Evolutionary conservation across 305 asterid genomes (phyloP).

Genomic region (Stenogyne calaminthoides): DNA sequence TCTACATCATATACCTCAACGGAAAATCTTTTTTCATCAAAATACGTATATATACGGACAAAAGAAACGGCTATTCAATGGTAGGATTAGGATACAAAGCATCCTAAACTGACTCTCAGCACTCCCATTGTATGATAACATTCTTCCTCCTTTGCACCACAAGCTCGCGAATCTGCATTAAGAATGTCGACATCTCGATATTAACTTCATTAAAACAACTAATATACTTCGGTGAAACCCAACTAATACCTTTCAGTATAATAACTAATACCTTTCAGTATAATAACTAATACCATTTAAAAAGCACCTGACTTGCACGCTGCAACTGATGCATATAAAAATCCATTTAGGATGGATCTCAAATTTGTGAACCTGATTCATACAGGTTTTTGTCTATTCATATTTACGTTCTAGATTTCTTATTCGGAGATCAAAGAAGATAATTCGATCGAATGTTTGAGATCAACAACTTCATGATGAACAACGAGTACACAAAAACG

Average conservation of each 20-base stretch:
- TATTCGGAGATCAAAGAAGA: not conserved
- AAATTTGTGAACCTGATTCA: too few species aligned
- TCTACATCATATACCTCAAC: conserved; percentile 59
- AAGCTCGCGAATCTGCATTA: conserved; percentile 71
- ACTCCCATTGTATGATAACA: conserved; percentile 90
- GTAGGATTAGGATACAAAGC: conserved; percentile 92
- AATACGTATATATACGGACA: not conserved
- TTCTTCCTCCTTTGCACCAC: conserved; percentile 58
- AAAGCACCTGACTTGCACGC: too few species aligned
- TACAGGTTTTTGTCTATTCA: too few species aligned
- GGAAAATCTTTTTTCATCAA: not conserved
- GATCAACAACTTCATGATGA: not conserved
- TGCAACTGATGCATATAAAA: too few species aligned
- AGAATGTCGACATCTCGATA: not conserved
- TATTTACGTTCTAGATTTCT: too few species aligned
- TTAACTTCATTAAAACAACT: not conserved
- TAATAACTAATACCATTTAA: too few species aligned
- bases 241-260: too few species aligned
- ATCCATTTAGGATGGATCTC: too few species aligned
- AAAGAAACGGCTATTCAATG: not conserved
- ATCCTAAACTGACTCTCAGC: conserved; percentile 93
- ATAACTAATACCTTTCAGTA: too few species aligned
- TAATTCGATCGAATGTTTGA: not conserved
- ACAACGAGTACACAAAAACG: too few species aligned
- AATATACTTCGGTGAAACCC: too few species aligned